phyloP scores from a whole-genome alignment of 805 yeast species.

The Kuraishia piskuri region DNA sequence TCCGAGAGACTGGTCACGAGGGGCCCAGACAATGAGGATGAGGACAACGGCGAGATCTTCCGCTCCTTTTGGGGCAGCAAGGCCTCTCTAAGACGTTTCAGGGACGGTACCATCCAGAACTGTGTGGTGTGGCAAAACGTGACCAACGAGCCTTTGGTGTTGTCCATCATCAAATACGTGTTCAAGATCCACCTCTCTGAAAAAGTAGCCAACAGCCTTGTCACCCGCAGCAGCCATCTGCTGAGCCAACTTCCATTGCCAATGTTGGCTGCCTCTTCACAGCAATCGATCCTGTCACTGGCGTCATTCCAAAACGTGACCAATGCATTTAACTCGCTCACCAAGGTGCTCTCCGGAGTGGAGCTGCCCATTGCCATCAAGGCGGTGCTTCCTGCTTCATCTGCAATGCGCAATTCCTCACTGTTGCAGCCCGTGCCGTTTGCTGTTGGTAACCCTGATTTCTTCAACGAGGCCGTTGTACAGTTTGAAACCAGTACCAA shows the following conservation, averaged over 20 bases:
- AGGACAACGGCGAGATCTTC: constrained; percentile 53
- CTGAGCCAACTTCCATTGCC: constrained; percentile 51
- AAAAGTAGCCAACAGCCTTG: constrained; percentile 28
- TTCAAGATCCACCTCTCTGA: constrained; percentile 52
- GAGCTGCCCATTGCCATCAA: constrained; percentile 66
- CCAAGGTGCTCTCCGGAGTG: constrained; percentile 36
- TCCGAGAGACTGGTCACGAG: constrained; percentile 77
- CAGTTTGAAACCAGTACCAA: constrained; percentile 85
- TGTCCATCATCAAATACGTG: constrained; percentile 55
- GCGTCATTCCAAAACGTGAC: constrained; percentile 30
- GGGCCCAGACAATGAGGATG: constrained; percentile 68
- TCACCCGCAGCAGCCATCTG: constrained; percentile 33
- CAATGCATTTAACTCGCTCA: constrained; percentile 43
- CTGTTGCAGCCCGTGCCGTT: constrained; percentile 74
- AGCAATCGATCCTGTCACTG: constrained; percentile 38
- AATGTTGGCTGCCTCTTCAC: constrained; percentile 45
- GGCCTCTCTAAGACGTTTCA: constrained; percentile 82
- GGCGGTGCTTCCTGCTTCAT: constrained; percentile 63
- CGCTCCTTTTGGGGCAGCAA: constrained; percentile 84
- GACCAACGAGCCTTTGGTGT: constrained; percentile 50
- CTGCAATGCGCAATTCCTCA: constrained; percentile 72
- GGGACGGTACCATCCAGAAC: constrained; percentile 84
- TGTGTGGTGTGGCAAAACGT: constrained; percentile 79
- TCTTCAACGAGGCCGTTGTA: constrained; percentile 69
- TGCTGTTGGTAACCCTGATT: constrained; percentile 66